Evolutionary conservation across 176 grass and related monocot genomes (phyloP), one percentile per base, ranked within the genome.

Genomic region (Cenchrus americanus): DNA sequence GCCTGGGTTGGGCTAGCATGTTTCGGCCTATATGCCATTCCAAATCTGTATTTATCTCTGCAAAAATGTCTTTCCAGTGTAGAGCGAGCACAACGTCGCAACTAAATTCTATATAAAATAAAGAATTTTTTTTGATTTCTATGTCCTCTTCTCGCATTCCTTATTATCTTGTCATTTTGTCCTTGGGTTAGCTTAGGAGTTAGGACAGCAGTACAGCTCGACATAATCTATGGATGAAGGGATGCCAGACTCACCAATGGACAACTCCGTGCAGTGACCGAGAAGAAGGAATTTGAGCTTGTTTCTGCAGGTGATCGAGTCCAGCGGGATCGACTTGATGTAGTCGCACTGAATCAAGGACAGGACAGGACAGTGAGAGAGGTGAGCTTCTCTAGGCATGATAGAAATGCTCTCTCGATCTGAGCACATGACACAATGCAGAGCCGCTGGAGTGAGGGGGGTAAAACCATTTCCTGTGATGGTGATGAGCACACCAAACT

Each of bases 301-400:
- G 62, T 65, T 17, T 37, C 26, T 65, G 62, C 62, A 8, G 27
- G 62, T 27, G 12, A 34, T 65, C 6, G 1, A 15, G 14, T 65
- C 27, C 14, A 65, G 18, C 6, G 62, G 27, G 27, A 65, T 65
- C 5, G 27, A 65, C 27, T 65, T 2, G 0, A 65, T 10, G 6
- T 65, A 37, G 5, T 8, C 0, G 8, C 62, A 65, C 0, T 0
- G 0, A 7, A 0, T 0, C 14, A 65, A 37, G 14, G 1, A 17
- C 62, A 65, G 14, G 1, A 17, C 62, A 65, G 9, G 0, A 65
- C 14, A 37, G 62, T 65, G 27, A 65, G 62, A 34, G 6, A 65
- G 14, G 27, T 18, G 6, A 37, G 5, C 0, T 18, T 65, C 30
- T 18, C 14, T 8, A 65, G 7, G 14, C 62, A 37, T 2, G 62